Base-by-base conservation (phyloP, 73 alveolate species). In the Paramecium sonneborni region DNA sequence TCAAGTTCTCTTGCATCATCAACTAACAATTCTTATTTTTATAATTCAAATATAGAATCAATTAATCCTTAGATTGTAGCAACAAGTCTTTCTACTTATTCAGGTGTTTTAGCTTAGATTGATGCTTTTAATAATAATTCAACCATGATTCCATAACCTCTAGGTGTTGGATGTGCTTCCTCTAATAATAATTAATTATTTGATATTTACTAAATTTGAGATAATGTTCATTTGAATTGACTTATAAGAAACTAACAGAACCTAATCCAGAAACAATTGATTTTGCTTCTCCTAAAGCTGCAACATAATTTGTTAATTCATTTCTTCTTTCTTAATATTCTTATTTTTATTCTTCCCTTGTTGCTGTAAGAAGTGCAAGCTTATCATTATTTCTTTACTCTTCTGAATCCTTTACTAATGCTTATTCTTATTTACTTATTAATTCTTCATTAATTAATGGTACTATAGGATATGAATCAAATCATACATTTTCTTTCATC, bases 1-100 rank as follows among this genome's bases (percentile, higher is more conserved):
- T 79, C 90, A 1, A 30, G 28, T 79, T 79, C 90, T 79, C 90
- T 79, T 79, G 44, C 44, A 79, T 79, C 90, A 39, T 79, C 90
- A 79, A 79, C 72, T n/a, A 79, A 46, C 41, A 79, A 79, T 79
- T 79, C 90, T 46, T 79, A 57, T 62, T 79, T 79, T 41, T 79
- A 44, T 5, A 79, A 20, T 30, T 79, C 90, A 43, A 12, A 79
- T 8, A 79, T 79, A 1, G 90, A 79, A 30, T 79, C 90, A 24
- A 79, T 11, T 43, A 79, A 79, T 21, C 76, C 55, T 15, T 46
- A 11, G 0, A 79, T 43, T 23, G 74, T 44, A 37, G 44, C 69
- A 20, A 79, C 72, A 24, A 79, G 32, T 79, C 18, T 79, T 24
- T 79, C 90, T 3, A 79, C 74, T 38, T 23, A 32, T 43, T 46